Evolutionary conservation across 352 stramenopile genomes (phyloP), one percentile per base, ranked within the genome.

Genomic region (Globisporangium irregulare): DNA sequence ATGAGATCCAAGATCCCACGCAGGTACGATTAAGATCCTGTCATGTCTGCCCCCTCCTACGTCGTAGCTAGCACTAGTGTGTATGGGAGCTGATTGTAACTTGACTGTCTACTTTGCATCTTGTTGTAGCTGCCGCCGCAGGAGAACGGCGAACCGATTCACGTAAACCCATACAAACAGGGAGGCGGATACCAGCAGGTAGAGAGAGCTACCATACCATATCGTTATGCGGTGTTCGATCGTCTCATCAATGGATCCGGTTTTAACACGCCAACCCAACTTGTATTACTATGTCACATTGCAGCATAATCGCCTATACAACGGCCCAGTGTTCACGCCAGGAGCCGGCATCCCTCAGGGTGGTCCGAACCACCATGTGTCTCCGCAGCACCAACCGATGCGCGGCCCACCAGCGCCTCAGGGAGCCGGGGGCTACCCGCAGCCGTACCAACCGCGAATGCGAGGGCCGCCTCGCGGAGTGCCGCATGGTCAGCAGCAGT

Each of bases 321-420:
- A 75, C 27, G 78, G 76, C 14, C 71, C 74, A 0, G 77, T 85
- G 70, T 86, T 86, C 63, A 73, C 43, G 0, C 77, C 78, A 14
- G 68, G 70, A 18, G 55, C n/a, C 14, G 67, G 67, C n/a, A 41
- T 53, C 41, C 70, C 54, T 10, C 69, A 34, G 56, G 58, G 66
- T 12, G 68, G 22, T 27, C 27, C 55, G 4, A 66, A 62, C 29
- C 66, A 69, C n/a, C 72, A 82, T 51, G 68, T 68, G 32, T 72
- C 66, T 29, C 81, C 79, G 59, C 73, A 72, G 54, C 74, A 83
- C 32, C 77, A 84, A 61, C 66, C 59, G 25, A 87, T 88, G 80
- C 76, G 80, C 14, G 78, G 78, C 0, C 78, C 78, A 1, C 78
- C 75, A n/a, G 75, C 67, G 10, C 54, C 64, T 18, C 62, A 68